These are phyloP conservation scores for Diplocarpon rosae DNA, from an alignment of 2,329 filamentous ascomycete genomes.

Conservation along the genomic window DNA sequence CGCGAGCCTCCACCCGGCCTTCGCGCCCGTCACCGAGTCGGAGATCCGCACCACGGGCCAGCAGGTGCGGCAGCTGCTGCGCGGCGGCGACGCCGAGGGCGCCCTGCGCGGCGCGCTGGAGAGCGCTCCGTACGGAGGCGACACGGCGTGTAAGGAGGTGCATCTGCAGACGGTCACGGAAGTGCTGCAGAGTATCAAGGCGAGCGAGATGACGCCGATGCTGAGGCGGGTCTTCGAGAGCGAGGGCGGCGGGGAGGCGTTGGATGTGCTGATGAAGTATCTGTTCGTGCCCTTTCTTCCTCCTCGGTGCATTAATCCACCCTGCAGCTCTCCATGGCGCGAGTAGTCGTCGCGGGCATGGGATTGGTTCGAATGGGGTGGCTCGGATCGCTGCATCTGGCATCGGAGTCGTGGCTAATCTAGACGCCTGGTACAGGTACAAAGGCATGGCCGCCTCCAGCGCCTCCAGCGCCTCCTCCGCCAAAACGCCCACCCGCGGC, in stretches of 20 bases:
- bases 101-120: conserved; percentile 77
- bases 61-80: conserved; percentile 78
- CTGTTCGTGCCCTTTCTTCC: conserved; percentile 47
- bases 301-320: neutral
- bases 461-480: conserved; percentile 23
- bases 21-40: conserved; percentile 61
- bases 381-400: neutral
- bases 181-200: conserved; percentile 91
- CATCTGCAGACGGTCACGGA: conserved; percentile 84
- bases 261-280: conserved; percentile 97
- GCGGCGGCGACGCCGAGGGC: conserved; percentile 78
- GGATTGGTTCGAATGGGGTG: neutral
- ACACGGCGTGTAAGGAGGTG: conserved; percentile 55
- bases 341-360: neutral
- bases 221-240: conserved; percentile 69
- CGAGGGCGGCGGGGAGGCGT: conserved; percentile 68
- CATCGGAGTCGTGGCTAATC: neutral
- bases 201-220: conserved; percentile 87
- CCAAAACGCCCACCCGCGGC: conserved; percentile 29
- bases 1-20: conserved; percentile 67
- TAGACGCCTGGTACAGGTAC: conserved; percentile 44
- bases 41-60: conserved; percentile 68
- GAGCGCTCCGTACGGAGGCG: conserved; percentile 64
- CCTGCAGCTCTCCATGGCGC: too few relatives aligned
- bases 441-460: conserved; percentile 64